phyloP scores from a whole-genome alignment of 345 rosid genomes.

The Murraya koenigii region DNA sequence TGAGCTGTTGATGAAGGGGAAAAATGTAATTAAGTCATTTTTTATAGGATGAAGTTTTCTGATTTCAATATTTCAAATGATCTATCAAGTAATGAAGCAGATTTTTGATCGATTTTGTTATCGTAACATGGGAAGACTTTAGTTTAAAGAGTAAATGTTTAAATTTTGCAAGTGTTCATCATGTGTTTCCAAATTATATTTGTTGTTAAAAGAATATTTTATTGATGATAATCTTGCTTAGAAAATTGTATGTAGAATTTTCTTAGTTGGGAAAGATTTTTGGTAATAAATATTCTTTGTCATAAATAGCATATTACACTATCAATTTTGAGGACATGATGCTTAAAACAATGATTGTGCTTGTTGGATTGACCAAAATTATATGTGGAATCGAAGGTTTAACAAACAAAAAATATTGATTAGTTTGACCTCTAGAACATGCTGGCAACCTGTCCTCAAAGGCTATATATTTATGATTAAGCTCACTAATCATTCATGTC shows the following conservation, averaged over 20 bases:
- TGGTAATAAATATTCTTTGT: not conserved
- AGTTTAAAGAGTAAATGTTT: too few species aligned
- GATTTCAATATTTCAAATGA: not conserved
- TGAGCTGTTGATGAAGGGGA: not conserved
- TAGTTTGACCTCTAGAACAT: not conserved
- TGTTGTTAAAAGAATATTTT: too few species aligned
- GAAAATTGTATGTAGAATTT: not conserved
- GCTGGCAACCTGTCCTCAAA: not conserved
- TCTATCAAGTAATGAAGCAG: not conserved
- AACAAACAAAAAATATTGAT: not conserved
- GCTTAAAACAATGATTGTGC: slow-evolving; percentile 1
- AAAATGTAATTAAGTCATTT: not conserved
- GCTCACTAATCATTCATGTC: too few species aligned
- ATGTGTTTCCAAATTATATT: too few species aligned
- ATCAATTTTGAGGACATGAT: not conserved
- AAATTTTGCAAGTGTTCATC: too few species aligned
- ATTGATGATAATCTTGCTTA: too few species aligned
- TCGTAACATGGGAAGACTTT: too few species aligned
- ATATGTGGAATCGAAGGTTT: not conserved
- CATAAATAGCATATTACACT: not conserved
- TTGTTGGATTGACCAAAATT: not conserved
- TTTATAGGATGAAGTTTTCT: not conserved
- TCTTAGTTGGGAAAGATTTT: not conserved
- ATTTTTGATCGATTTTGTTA: too few species aligned
- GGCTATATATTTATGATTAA: too few species aligned